phyloP scores from a whole-genome alignment of 2,329 filamentous ascomycete genomes.

The Trichophyton verrucosum region DNA sequence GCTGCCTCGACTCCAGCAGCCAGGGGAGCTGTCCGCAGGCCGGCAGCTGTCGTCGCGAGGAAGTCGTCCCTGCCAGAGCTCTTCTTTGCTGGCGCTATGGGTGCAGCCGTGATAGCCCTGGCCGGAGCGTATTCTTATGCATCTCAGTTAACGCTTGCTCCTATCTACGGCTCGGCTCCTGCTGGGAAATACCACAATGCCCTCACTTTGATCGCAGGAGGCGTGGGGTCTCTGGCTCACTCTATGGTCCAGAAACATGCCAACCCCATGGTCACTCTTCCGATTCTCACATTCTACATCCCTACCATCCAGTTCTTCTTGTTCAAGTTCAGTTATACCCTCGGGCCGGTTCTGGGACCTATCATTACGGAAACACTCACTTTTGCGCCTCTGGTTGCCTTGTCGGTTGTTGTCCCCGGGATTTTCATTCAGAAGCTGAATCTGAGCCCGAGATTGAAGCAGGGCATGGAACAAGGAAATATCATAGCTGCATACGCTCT shows the following conservation, averaged over 20 bases:
- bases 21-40: background rate
- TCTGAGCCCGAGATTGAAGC: constrained; percentile 42
- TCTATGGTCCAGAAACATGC: constrained; percentile 38
- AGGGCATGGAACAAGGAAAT: constrained; percentile 50
- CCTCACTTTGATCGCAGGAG: constrained; percentile 52
- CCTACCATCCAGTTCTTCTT: constrained; percentile 61
- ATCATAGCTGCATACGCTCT: constrained; percentile 55
- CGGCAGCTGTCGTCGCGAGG: background rate
- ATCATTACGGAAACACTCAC: constrained; percentile 61
- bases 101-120: constrained; percentile 19
- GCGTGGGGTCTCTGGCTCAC: constrained; percentile 61
- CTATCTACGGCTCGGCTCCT: constrained; percentile 78
- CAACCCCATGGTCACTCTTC: constrained; percentile 44
- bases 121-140: constrained; percentile 31
- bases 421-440: constrained; percentile 50
- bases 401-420: constrained; percentile 53
- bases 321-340: constrained; percentile 50
- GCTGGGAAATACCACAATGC: constrained; percentile 58
- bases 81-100: background rate
- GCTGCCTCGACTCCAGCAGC: background rate
- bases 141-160: constrained; percentile 60
- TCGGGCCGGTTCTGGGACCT: constrained; percentile 63
- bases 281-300: constrained; percentile 62
- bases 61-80: background rate
- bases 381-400: constrained; percentile 54